phyloP scores from a whole-genome alignment of 495 filamentous ascomycete genomes.

The Penicillium salamii region DNA sequence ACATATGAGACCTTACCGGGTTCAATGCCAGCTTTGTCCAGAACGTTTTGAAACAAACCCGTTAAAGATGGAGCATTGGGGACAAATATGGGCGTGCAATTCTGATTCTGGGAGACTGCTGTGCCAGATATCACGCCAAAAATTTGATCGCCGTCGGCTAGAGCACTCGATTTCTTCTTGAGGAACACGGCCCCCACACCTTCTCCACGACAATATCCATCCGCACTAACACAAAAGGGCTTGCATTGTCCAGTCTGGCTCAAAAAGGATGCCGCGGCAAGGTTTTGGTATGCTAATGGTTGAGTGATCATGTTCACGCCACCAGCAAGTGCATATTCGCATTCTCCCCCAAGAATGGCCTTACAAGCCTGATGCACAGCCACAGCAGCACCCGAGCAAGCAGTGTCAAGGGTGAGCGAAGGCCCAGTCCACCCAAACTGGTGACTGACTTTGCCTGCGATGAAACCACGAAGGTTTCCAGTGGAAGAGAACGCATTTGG shows the following conservation, averaged over 20 bases:
- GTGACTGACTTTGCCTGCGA: conserved; percentile 27
- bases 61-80: conserved; percentile 30
- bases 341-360: conserved; percentile 31
- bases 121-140: conserved; percentile 58
- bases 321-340: conserved; percentile 28
- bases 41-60: conserved; percentile 19
- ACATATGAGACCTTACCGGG: conserved; percentile 21
- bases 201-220: conserved; percentile 41
- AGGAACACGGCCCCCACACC: conserved; percentile 33
- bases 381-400: conserved; percentile 40
- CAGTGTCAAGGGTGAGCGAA: conserved; percentile 35
- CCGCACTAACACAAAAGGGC: conserved; percentile 46
- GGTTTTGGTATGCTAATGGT: conserved; percentile 27
- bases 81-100: conserved; percentile 61
- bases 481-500: conserved; percentile 32
- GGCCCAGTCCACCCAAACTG: conserved; percentile 46
- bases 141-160: conserved; percentile 59
- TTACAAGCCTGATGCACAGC: conserved; percentile 32
- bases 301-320: conserved; percentile 38
- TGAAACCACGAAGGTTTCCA: conserved; percentile 26
- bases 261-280: conserved; percentile 39
- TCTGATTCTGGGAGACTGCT: conserved; percentile 58
- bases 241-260: conserved; percentile 58
- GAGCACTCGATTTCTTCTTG: conserved; percentile 58
- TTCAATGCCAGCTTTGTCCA: conserved; percentile 3